These are phyloP conservation scores for Stagonosporopsis tanaceti DNA, from an alignment of 2,329 filamentous ascomycete species.

Conservation along the genomic window DNA sequence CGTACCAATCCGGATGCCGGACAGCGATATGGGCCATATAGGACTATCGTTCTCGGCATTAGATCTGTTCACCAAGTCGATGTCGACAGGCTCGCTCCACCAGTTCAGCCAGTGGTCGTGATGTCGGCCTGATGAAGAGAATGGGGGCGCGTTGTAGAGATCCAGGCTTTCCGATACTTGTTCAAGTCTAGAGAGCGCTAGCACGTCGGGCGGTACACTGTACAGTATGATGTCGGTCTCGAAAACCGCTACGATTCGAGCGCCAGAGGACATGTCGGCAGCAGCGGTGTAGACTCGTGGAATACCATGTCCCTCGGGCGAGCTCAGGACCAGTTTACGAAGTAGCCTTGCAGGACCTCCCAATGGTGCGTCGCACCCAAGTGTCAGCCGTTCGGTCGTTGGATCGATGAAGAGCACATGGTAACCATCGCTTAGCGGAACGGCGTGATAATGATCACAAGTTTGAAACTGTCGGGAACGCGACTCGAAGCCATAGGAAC, in stretches of 20 bases:
- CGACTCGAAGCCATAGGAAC: constrained; percentile 34
- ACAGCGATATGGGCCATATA: constrained; percentile 59
- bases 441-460: constrained; percentile 68
- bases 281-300: constrained; percentile 65
- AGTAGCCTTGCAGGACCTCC: constrained; percentile 65
- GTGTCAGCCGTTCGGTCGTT: constrained; percentile 61
- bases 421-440: constrained; percentile 70
- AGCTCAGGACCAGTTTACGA: constrained; percentile 65
- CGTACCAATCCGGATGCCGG: constrained; percentile 59
- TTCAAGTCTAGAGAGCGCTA: constrained; percentile 41
- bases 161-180: constrained; percentile 34
- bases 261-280: constrained; percentile 64
- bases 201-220: constrained; percentile 64
- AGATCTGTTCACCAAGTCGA: constrained; percentile 1
- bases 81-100: constrained; percentile 31
- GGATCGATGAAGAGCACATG: constrained; percentile 73
- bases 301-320: constrained; percentile 41
- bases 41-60: constrained; percentile 16
- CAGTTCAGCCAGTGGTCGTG: constrained; percentile 44
- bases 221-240: constrained; percentile 64
- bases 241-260: constrained; percentile 67
- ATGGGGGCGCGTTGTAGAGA: constrained; percentile 24
- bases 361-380: constrained; percentile 69
- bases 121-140: constrained; percentile 14
- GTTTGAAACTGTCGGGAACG: constrained; percentile 11